Evolutionary conservation across 495 filamentous ascomycete genomes (phyloP).

Genomic region (Pseudoneurospora amorphoporcata): DNA sequence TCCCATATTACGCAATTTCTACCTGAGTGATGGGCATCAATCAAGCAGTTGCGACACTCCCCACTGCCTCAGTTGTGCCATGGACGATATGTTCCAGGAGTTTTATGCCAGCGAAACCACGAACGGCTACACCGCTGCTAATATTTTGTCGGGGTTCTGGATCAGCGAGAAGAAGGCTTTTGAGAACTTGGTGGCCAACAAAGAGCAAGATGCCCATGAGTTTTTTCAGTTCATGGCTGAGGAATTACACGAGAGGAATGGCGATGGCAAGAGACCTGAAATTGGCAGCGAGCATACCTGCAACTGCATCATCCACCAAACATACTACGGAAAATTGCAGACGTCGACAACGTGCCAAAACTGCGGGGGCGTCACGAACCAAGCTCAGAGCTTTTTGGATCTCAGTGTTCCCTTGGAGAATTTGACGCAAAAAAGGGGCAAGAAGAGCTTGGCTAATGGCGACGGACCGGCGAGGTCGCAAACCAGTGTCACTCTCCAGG

Average conservation of each 20-base stretch:
- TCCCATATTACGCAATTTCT: slow-evolving; percentile 74
- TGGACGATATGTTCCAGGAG: slow-evolving; percentile 85
- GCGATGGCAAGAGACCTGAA: slow-evolving; percentile 43
- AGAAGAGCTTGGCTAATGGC: slow-evolving; percentile 27
- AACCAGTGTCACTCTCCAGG: slow-evolving; percentile 46
- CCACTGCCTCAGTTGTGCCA: slow-evolving; percentile 74
- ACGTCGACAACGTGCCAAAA: slow-evolving; percentile 79
- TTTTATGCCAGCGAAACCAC: slow-evolving; percentile 73
- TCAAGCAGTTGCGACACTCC: slow-evolving; percentile 52
- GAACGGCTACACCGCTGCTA: slow-evolving; percentile 73
- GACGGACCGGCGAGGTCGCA: slow-evolving; percentile 10
- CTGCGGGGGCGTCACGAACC: slow-evolving; percentile 66
- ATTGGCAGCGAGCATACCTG: slow-evolving; percentile 53
- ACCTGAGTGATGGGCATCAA: slow-evolving; percentile 74
- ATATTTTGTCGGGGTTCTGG: slow-evolving; percentile 72
- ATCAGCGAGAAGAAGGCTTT: slow-evolving; percentile 50
- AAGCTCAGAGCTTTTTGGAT: slow-evolving; percentile 78
- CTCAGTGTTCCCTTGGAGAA: slow-evolving; percentile 71
- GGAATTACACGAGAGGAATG: slow-evolving; percentile 64
- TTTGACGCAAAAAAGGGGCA: slow-evolving; percentile 38
- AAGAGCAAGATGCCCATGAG: slow-evolving; percentile 91
- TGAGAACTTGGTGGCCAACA: slow-evolving; percentile 76
- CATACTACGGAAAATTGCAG: slow-evolving; percentile 78
- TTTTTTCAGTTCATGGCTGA: slow-evolving; percentile 90
- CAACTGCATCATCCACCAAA: slow-evolving; percentile 78